Evolutionary conservation across 2,329 filamentous ascomycete genomes (phyloP).

Genomic region (Xylaria sp.): DNA sequence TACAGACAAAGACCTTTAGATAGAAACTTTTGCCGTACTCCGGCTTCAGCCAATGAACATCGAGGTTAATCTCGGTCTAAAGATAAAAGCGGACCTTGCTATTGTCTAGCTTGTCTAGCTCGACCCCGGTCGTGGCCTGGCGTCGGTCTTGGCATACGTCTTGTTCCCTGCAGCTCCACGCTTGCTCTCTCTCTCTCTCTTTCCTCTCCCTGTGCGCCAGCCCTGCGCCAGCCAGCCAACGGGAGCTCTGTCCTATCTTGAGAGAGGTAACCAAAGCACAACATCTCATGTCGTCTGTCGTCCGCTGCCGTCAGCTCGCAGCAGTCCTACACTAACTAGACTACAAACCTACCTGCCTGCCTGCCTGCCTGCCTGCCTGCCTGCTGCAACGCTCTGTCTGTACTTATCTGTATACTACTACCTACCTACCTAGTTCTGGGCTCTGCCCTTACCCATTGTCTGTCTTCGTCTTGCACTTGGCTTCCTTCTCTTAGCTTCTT

Average conservation of each 20-base stretch:
- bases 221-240: not conserved
- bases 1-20: too few species aligned
- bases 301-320: not conserved
- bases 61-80: conserved; percentile 11
- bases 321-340: conserved; percentile 25
- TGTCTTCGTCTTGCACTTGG: not conserved
- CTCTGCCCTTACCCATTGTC: not conserved
- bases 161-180: conserved; percentile 29
- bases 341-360: too few species aligned
- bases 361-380: too few species aligned
- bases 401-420: not conserved
- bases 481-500: not conserved
- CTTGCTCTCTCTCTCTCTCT: too few species aligned
- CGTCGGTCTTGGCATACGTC: conserved; percentile 39
- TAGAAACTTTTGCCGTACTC: conserved; percentile 17
- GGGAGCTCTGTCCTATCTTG: too few species aligned
- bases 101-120: conserved; percentile 4
- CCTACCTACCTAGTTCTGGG: not conserved
- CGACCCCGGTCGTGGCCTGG: conserved; percentile 1
- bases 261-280: too few species aligned
- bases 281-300: too few species aligned
- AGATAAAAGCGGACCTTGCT: conserved; percentile 19
- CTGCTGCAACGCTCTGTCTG: too few species aligned
- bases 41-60: conserved; percentile 6
- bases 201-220: conserved; percentile 3